Base-by-base conservation (phyloP, 2,329 filamentous ascomycete genomes). In the Hymenoscyphus linearis region DNA sequence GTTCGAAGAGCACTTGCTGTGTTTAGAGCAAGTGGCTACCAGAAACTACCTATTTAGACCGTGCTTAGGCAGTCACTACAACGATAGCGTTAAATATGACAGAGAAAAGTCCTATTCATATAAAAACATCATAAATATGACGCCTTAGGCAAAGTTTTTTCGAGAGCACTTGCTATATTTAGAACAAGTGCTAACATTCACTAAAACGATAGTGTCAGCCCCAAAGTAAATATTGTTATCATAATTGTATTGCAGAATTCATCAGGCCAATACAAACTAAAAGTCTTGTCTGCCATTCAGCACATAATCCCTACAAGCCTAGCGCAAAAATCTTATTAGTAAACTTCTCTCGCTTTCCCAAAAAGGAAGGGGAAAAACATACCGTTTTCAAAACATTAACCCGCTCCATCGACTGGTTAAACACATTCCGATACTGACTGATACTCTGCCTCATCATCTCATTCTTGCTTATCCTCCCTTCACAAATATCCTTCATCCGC, bases 401-500 rank as follows among this genome's bases (percentile, higher is more conserved):
- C 72, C 90, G 87, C 73, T 89, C 85, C 69, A 87, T 84, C 1
- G 91, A 93, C 71, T 93, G 89, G 68, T 88, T 80, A 76, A 93
- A 99, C 14, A 97, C 91, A 58, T 87, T 85, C 57, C 88, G 86
- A 74, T 98, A 99, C 78, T 95, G 91, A 63, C 87, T 84, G 60
- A 99, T 79, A 72, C 89, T 96, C 74, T 96, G 88, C 59, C 86
- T 82, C 50, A 99, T 82, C 54, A 99, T 90, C 22, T 85, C 83
- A 59, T 84, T 82, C 70, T 85, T 88, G 36, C 87, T 90, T 66
- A 86, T 89, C 57, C 84, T 86, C 27, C 95, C 95, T 62, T 93
- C 92, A 76, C 95, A 98, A 61, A 99, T 97, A 61, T 90, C 91
- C 73, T 93, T 95, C 93, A 99, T 97, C 74, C 92, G 91, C 64